phyloP scores from a whole-genome alignment of 257 asterid genomes.

The Scutellaria minor region DNA sequence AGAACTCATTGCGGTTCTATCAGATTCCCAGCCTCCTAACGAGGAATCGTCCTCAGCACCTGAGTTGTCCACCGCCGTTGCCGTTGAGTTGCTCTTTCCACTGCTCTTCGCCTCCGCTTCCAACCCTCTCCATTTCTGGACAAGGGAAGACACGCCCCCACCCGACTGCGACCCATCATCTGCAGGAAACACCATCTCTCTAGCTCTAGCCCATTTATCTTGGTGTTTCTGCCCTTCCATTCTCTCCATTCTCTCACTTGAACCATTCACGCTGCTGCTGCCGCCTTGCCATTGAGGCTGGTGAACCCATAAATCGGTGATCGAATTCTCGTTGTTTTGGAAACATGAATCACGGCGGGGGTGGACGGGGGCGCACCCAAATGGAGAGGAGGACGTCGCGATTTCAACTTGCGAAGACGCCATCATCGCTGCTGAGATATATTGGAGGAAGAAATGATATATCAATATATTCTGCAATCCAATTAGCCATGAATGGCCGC shows the following conservation, averaged over 20 bases:
- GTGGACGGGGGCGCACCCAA: slow-evolving; percentile 32
- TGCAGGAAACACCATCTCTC: slow-evolving; percentile 44
- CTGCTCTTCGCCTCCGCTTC: slow-evolving; percentile 52
- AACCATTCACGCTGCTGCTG: no score
- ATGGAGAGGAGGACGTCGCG: slow-evolving; percentile 43
- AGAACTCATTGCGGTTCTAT: slow-evolving; percentile 43
- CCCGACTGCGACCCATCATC: slow-evolving; percentile 36
- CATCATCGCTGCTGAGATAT: slow-evolving; percentile 27
- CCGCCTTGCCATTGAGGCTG: slow-evolving; percentile 49
- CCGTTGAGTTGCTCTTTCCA: slow-evolving; percentile 18
- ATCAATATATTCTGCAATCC: background rate
- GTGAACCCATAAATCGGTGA: slow-evolving; percentile 73
- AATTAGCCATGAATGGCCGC: background rate
- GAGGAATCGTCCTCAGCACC: slow-evolving; percentile 44
- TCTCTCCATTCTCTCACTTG: no score
- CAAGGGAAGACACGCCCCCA: slow-evolving; percentile 80
- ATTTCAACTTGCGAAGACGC: slow-evolving; percentile 53
- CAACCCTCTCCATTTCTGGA: slow-evolving; percentile 71
- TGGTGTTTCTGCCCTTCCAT: background rate
- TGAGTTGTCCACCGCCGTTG: background rate
- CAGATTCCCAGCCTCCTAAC: slow-evolving; percentile 63
- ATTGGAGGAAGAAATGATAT: background rate
- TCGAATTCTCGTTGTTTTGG: slow-evolving; percentile 34
- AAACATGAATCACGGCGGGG: slow-evolving; percentile 35
- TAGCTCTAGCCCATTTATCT: slow-evolving; percentile 60